Evolutionary conservation across 108 stramenopile genomes (phyloP), one percentile per base, ranked within the genome.

Genomic region (Nitzschia putrida): DNA sequence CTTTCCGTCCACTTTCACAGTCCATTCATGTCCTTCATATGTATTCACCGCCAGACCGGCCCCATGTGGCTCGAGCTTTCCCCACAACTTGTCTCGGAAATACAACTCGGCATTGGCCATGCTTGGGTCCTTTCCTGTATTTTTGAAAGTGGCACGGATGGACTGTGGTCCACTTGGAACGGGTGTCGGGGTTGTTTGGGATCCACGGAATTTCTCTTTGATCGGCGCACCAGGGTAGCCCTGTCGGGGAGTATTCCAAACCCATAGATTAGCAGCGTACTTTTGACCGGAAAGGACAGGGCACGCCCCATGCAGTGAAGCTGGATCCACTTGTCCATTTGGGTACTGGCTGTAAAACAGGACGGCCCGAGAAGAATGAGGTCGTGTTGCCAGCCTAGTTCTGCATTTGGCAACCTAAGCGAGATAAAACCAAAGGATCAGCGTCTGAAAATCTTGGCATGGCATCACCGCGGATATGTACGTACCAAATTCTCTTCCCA

Each of bases 221-320:
- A 72, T 69, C 24, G 86, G 86, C n/a, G 80, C 54, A 44, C 82
- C 83, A 12, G 71, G 58, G 44, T 68, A 84, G 37, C 85, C 85
- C 2, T 69, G 51, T 22, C 85, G 57, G 24, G 83, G 83, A 18
- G 81, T 80, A 69, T 86, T 86, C 85, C 83, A 86, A 79, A 89
- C 88, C 83, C 83, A 90, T 14, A 90, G 74, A 74, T 90, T 90
- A 16, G 86, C 87, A 25, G 94, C 91, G 74, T 84, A 91, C 63
- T 95, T 92, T 57, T 80, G 74, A 13, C 80, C 56, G 20, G 20
- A 51, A 21, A 83, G 54, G 14, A 79, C 87, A 66, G 60, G 97
- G 86, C 98, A 98, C 26, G 90, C 98, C 8, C 94, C 97, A 76
- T 98, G 97, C 51, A 87, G 29, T 7, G 83, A 82, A 7, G 42